Conservation (phyloP, 768 basidiomycete species). For the Mycena albidolilacea region DNA sequence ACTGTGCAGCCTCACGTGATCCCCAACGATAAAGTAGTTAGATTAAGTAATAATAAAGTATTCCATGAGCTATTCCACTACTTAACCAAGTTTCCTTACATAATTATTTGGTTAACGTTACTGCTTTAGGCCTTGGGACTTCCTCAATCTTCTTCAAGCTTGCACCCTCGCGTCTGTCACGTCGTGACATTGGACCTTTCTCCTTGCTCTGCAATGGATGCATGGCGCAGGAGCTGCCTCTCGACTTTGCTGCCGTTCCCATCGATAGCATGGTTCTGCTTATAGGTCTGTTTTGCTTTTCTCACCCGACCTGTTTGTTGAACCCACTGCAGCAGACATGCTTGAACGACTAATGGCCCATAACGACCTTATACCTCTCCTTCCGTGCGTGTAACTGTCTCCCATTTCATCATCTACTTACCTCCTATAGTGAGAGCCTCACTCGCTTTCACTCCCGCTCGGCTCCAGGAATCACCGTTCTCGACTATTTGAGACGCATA, state of each 20-base stretch:
- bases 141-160: too few species aligned
- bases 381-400: slow-evolving; percentile 69
- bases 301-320: slow-evolving; percentile 35
- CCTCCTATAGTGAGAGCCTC: slow-evolving; percentile 79
- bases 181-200: background rate
- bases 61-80: too few species aligned
- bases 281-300: slow-evolving; percentile 73
- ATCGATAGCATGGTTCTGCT: slow-evolving; percentile 90
- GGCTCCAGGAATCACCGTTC: slow-evolving; percentile 87
- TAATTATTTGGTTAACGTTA: too few species aligned
- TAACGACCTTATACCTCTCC: slow-evolving; percentile 96
- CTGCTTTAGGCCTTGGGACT: too few species aligned
- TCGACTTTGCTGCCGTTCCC: slow-evolving; percentile 86
- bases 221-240: slow-evolving; percentile 82
- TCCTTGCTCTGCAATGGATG: slow-evolving; percentile 73
- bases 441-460: slow-evolving; percentile 98
- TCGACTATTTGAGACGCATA: slow-evolving; percentile 95
- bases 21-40: too few species aligned
- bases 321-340: slow-evolving; percentile 84
- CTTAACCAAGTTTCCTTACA: too few species aligned
- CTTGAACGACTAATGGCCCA: slow-evolving; percentile 93
- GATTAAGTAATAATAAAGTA: too few species aligned
- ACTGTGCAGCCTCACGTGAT: too few species aligned
- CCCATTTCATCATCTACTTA: slow-evolving; percentile 9
- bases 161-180: background rate